Evolutionary conservation across 495 filamentous ascomycete species (phyloP).

Genomic region (Massariosphaeria phaeospora): DNA sequence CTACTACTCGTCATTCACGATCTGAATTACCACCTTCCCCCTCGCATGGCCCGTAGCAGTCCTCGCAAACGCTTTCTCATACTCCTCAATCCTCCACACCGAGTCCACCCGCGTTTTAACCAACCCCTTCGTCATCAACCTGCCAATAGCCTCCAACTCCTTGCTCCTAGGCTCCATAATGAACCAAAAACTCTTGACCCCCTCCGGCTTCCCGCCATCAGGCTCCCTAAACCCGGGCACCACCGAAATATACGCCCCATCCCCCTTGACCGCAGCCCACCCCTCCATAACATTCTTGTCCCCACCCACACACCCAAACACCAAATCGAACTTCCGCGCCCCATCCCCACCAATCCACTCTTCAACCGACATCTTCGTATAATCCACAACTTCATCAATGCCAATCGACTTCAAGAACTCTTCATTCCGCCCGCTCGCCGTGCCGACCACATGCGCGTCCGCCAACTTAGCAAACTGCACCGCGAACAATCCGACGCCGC

Average conservation of each 20-base stretch:
- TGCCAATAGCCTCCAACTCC: constrained; percentile 45
- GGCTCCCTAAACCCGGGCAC: constrained; percentile 45
- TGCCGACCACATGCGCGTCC: constrained; percentile 44
- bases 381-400: constrained; percentile 48
- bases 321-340: constrained; percentile 43
- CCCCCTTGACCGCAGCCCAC: constrained; percentile 47
- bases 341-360: constrained; percentile 39
- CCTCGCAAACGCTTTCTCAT: constrained; percentile 33
- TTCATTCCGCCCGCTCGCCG: constrained; percentile 39
- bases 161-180: constrained; percentile 44
- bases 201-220: constrained; percentile 35
- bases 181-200: constrained; percentile 45
- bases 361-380: constrained; percentile 38
- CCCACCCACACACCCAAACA: constrained; percentile 50
- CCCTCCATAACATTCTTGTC: constrained; percentile 43
- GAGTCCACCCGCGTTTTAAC: constrained; percentile 45
- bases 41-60: constrained; percentile 27
- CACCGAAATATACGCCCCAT: constrained; percentile 49
- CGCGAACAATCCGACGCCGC: constrained; percentile 53
- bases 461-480: constrained; percentile 51
- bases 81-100: constrained; percentile 48
- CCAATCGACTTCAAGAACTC: constrained; percentile 44
- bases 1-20: constrained; percentile 6
- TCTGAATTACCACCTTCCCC: constrained; percentile 33
- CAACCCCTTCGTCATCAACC: constrained; percentile 44